A percentile compares a stretch with the other conserved stretches of the same genome.
Evolutionary conservation across 129 eudicot species (phyloP).

Genomic region (Ambrosia artemisiifolia): DNA sequence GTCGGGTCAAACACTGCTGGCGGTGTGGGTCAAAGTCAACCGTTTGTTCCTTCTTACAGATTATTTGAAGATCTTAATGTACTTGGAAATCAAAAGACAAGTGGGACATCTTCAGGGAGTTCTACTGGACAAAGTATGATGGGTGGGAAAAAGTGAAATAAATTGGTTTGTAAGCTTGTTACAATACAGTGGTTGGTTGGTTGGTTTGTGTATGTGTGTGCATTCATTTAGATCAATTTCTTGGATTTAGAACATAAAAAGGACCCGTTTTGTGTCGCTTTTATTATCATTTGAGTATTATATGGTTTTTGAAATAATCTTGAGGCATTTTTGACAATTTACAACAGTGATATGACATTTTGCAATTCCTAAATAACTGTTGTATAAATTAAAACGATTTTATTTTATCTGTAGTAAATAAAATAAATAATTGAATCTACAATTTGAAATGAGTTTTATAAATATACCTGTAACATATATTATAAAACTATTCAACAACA

Average conservation of each 20-base stretch:
- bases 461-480: no score
- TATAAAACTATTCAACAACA: no score
- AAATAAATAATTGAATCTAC: no score
- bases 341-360: not conserved
- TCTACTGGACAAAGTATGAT: constrained; percentile 59
- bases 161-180: constrained; percentile 4
- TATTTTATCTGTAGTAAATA: no score
- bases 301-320: constrained; percentile 2
- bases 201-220: constrained; percentile 28
- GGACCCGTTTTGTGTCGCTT: constrained; percentile 9
- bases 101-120: constrained; percentile 42
- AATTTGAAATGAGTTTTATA: no score
- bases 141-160: constrained; percentile 48
- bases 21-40: constrained; percentile 45
- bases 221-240: constrained; percentile 28
- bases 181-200: constrained; percentile 13
- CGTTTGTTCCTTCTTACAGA: constrained; percentile 76
- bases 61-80: constrained; percentile 92
- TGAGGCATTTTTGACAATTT: not conserved
- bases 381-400: no score
- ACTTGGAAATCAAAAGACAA: constrained; percentile 54
- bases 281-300: constrained; percentile 12
- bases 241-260: constrained; percentile 32
- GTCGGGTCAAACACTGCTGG: constrained; percentile 22
- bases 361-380: not conserved